A percentile compares a stretch with the other conserved stretches of the same genome.
Evolutionary conservation across 2,329 filamentous ascomycete species (phyloP).

Genomic region (Cordyceps cicadae): DNA sequence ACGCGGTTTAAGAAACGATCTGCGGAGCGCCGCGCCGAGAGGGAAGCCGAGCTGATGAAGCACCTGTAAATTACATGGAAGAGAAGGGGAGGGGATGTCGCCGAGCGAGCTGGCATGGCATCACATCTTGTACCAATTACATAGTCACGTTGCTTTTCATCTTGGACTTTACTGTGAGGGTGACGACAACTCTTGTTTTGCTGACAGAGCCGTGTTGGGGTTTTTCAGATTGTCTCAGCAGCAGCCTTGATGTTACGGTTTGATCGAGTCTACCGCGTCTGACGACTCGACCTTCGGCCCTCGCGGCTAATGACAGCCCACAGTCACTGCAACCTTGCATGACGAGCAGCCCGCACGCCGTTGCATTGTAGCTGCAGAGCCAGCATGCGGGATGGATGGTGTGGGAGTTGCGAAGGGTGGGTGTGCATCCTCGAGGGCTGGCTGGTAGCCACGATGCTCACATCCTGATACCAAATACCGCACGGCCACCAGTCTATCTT

Average conservation of each 20-base stretch:
- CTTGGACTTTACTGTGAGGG: too few relatives aligned
- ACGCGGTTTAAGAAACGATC: conserved; percentile 79
- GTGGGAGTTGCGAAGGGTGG: background rate
- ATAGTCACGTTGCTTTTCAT: background rate
- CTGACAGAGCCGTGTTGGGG: background rate
- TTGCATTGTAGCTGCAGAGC: background rate
- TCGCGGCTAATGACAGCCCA: background rate
- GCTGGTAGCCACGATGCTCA: background rate
- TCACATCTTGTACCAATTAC: conserved; percentile 7
- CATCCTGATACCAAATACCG: too few relatives aligned
- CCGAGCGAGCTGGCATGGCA: background rate
- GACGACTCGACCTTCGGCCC: background rate
- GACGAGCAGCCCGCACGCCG: background rate
- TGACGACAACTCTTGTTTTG: background rate
- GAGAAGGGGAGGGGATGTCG: background rate
- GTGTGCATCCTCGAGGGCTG: background rate
- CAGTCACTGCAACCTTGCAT: background rate
- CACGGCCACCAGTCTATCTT: too few relatives aligned
- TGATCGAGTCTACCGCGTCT: too few relatives aligned
- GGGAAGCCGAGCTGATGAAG: conserved; percentile 32
- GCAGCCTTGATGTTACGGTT: too few relatives aligned
- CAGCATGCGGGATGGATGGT: background rate
- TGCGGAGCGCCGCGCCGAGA: conserved; percentile 66
- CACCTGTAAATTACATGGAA: conserved; percentile 21
- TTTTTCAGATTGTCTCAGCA: too few relatives aligned